phyloP scores from a whole-genome alignment of 192 early-diverging fungal genomes.

The Entomortierella lignicola region DNA sequence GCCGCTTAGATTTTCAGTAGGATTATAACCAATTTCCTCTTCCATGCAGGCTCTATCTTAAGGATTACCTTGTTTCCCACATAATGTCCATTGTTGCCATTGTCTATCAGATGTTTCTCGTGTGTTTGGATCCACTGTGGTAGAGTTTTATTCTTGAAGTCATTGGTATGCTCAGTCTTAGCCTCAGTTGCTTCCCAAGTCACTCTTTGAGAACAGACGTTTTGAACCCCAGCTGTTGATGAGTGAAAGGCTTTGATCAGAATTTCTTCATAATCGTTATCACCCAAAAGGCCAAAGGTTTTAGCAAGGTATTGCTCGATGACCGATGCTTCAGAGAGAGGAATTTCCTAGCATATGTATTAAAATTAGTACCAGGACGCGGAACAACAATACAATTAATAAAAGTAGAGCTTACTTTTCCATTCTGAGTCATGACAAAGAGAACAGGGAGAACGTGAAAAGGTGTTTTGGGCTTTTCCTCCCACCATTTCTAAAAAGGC shows the following conservation, averaged over 20 bases:
- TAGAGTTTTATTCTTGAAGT: background rate
- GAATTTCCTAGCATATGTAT: background rate
- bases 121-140: slow-evolving; percentile 19
- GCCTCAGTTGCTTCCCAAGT: slow-evolving; percentile 11
- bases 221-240: background rate
- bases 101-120: slow-evolving; percentile 26
- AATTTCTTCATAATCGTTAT: slow-evolving; percentile 34
- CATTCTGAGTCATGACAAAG: slow-evolving; percentile 13
- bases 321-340: slow-evolving; percentile 10
- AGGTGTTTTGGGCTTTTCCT: slow-evolving; percentile 11
- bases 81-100: slow-evolving; percentile 42
- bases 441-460: slow-evolving; percentile 24
- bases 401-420: slow-evolving; percentile 11
- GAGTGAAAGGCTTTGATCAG: slow-evolving; percentile 23
- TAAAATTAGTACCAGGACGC: too few species aligned
- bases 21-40: too few species aligned
- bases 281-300: slow-evolving; percentile 24
- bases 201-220: background rate
- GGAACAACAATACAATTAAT: background rate
- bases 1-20: too few species aligned
- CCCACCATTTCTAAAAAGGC: slow-evolving; percentile 6
- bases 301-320: slow-evolving; percentile 35
- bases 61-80: slow-evolving; percentile 18
- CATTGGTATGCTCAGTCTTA: background rate
- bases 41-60: background rate